Evolutionary conservation across 208 protist genomes (phyloP), one percentile per base, ranked within the genome.

Genomic region (Crithidia brevicula): DNA sequence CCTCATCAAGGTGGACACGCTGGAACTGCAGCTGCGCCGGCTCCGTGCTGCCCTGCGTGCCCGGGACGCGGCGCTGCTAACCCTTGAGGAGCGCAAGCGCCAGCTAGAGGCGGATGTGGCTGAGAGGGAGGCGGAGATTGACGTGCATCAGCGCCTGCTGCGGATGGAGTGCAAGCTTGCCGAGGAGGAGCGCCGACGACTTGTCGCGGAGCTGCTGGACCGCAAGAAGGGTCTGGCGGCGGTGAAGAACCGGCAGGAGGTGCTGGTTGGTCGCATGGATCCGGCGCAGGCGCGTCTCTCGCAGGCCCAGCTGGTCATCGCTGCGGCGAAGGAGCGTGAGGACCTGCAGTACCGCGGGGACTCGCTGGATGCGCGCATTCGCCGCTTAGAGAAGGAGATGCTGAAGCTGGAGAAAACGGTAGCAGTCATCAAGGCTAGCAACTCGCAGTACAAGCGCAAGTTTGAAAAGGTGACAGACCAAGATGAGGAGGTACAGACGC

Each of bases 1-100:
- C 4, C 79, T 98, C 27, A 88, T 98, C 46, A 77, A 88, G 52
- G 77, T 84, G 9, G 91, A 96, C 77, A 87, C 94, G 23, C 73
- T 95, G 54, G 81, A 96, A 74, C 74, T 98, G 61, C 89, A 98
- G 81, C 83, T 98, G 28, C 86, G 88, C 58, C 78, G 86, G 13
- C 62, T 97, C 49, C 75, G 82, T 34, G 67, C 77, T 30, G 43
- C 42, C 11, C 50, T 97, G 59, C 78, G 80, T 40, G 43, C 79
- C 46, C 70, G 73, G 23, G 83, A 79, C 47, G 79, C 79, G 18
- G 90, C 90, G 78, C 46, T 97, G 30, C 60, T 86, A 16, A 82
- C 83, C 43, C 59, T 95, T 22, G 86, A 92, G 62, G 85, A 91
- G 53, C 77, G 79, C 33, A 96, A 95, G 72, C 62, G 70, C 25